A percentile compares a stretch with the other conserved stretches of the same genome.
These are phyloP conservation scores for Solanum dulcamara DNA, from an alignment of 257 asterid species.

Conservation along the genomic window DNA sequence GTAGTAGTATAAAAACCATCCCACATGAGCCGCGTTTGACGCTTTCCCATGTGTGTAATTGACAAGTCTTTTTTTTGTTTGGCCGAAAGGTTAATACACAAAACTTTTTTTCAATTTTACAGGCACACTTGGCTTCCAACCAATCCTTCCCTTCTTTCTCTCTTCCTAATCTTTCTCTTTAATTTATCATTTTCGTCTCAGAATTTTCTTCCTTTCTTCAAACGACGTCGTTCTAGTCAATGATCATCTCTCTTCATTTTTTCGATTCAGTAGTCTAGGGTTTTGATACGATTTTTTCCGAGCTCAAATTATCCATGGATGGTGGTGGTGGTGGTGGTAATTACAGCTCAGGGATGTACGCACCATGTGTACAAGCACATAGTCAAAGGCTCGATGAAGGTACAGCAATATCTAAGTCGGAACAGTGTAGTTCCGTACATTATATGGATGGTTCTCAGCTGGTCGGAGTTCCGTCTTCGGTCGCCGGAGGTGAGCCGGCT, in stretches of 20 bases:
- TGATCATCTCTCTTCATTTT: too few relatives aligned
- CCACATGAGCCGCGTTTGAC: neutral
- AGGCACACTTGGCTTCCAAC: slow-evolving; percentile 8
- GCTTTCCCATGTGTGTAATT: neutral
- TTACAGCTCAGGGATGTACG: slow-evolving; percentile 4
- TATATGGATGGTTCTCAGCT: slow-evolving; percentile 12
- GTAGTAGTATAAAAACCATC: neutral
- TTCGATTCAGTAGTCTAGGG: slow-evolving; percentile 9
- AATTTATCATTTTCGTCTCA: slow-evolving; percentile 5
- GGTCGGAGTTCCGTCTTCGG: slow-evolving; percentile 9
- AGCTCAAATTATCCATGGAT: slow-evolving; percentile 10
- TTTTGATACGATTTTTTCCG: neutral
- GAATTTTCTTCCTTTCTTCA: neutral
- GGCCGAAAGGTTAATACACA: neutral
- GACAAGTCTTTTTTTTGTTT: neutral
- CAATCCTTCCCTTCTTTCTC: slow-evolving; percentile 7
- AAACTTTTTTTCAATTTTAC: neutral
- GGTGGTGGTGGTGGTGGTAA: slow-evolving; percentile 3
- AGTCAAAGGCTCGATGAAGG: slow-evolving; percentile 37
- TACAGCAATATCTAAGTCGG: slow-evolving; percentile 6
- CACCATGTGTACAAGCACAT: slow-evolving; percentile 21
- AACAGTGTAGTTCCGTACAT: slow-evolving; percentile 12
- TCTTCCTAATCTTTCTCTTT: neutral
- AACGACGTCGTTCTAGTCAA: slow-evolving; percentile 13
- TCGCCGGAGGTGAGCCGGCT: slow-evolving; percentile 11